Evolutionary conservation across 345 rosid species (phyloP), one percentile per base, ranked within the genome.

Genomic region (Melaleuca alternifolia): DNA sequence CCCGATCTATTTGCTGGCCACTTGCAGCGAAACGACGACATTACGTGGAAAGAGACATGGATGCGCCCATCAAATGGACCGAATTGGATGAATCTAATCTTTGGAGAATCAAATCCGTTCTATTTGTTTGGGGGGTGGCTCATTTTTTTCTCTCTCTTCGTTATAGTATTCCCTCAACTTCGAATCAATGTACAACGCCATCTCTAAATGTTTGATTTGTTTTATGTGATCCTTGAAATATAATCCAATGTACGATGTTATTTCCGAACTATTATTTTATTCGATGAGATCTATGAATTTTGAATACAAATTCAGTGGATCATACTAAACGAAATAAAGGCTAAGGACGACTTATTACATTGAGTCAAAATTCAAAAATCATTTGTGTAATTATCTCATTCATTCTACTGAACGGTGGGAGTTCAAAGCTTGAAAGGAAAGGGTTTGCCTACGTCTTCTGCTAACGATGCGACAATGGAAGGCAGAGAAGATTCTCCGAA

Each of bases 251-350:
- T 5, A 1, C 2, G n/a, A n/a, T 6, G n/a, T 13, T 0, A 0
- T 13, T 18, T 9, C 0, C n/a, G 0, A 59, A 59, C 8, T n/a
- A 59, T 59, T n/a, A n/a, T 11, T 59, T 13, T 12, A 2, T 59
- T 59, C 1, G 0, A n/a, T 13, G 0, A 12, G 2, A 0, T 59
- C 0, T 1, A 0, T n/a, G 0, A 59, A 3, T 14, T n/a, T 59
- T 13, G 11, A 5, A 2, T 6, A n/a, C 16, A 26, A 26, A 16
- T 59, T 12, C 13, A n/a, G 12, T 59, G 1, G 24, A 59, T 59
- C 1, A 12, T 3, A 59, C n/a, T 7, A 1, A 56, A 56, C 6
- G 24, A 24, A n/a, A n/a, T n/a, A n/a, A n/a, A n/a, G n/a, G n/a
- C n/a, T n/a, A n/a, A 0, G 12, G 11, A 59, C 4, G n/a, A 59